Evolutionary conservation across 257 asterid species (phyloP).

Genomic region (Solanum sitiens): DNA sequence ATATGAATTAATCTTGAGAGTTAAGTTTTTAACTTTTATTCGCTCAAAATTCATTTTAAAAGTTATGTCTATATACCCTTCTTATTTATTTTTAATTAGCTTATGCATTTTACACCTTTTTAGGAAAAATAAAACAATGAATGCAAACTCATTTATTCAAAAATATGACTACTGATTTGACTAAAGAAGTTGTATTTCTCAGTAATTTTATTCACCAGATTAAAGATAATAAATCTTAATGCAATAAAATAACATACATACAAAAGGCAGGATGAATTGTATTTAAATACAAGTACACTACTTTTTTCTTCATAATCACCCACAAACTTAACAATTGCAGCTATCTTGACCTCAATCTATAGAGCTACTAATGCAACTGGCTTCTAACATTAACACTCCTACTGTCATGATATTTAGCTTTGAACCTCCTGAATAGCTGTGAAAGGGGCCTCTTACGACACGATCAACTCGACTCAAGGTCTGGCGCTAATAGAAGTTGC

Average conservation of each 20-base stretch:
- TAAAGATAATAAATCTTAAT: neutral
- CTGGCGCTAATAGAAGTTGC: neutral
- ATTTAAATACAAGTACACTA: neutral
- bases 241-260: neutral
- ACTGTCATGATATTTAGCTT: neutral
- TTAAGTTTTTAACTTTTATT: too few species aligned
- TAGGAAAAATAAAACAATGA: neutral
- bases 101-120: neutral
- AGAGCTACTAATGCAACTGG: neutral
- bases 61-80: too few species aligned
- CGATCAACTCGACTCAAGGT: neutral
- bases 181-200: neutral
- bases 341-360: neutral
- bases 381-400: neutral
- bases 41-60: too few species aligned
- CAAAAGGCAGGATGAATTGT: neutral
- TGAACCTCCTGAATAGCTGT: neutral
- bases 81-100: neutral
- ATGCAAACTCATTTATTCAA: neutral
- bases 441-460: neutral
- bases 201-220: neutral
- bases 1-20: too few species aligned
- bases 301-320: neutral
- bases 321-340: neutral
- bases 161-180: neutral